phyloP scores from a whole-genome alignment of 1,284 basidiomycete genomes.

The Rugiboletus extremiorientalis region DNA sequence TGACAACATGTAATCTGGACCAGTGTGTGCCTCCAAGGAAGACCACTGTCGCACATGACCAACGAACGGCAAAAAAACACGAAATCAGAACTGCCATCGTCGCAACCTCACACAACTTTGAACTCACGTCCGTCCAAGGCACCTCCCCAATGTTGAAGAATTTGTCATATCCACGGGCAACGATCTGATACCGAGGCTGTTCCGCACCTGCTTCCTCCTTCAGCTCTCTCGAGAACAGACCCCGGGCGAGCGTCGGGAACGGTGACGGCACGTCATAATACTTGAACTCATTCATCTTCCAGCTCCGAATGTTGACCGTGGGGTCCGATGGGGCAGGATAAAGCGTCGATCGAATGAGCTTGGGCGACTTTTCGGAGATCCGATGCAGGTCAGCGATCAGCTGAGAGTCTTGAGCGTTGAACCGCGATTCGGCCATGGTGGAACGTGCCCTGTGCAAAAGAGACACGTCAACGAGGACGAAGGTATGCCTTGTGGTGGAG shows the following conservation, averaged over 20 bases:
- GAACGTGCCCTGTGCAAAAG: background rate
- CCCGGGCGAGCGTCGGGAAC: conserved; percentile 89
- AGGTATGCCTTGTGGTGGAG: background rate
- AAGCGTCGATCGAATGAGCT: conserved; percentile 55
- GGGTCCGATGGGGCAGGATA: conserved; percentile 58
- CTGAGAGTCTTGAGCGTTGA: conserved; percentile 48
- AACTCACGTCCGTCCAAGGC: conserved; percentile 86
- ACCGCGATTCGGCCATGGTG: conserved; percentile 16
- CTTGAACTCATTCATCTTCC: conserved; percentile 96
- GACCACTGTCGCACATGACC: conserved; percentile 62
- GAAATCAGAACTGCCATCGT: background rate
- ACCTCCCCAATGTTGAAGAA: conserved; percentile 99
- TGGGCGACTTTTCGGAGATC: conserved; percentile 53
- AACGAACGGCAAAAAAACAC: background rate
- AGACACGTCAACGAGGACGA: conserved; percentile 5
- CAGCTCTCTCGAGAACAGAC: conserved; percentile 69
- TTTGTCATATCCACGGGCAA: conserved; percentile 95
- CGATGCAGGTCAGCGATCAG: conserved; percentile 53
- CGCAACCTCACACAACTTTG: background rate
- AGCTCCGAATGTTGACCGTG: conserved; percentile 64
- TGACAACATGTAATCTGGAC: conserved; percentile 84
- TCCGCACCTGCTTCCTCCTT: conserved; percentile 18
- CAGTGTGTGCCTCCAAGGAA: conserved; percentile 69
- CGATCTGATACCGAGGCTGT: conserved; percentile 62
- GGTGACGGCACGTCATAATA: conserved; percentile 88